Evolutionary conservation across 345 rosid species (phyloP), one percentile per base, ranked within the genome.

Genomic region (Heritiera fomes): DNA sequence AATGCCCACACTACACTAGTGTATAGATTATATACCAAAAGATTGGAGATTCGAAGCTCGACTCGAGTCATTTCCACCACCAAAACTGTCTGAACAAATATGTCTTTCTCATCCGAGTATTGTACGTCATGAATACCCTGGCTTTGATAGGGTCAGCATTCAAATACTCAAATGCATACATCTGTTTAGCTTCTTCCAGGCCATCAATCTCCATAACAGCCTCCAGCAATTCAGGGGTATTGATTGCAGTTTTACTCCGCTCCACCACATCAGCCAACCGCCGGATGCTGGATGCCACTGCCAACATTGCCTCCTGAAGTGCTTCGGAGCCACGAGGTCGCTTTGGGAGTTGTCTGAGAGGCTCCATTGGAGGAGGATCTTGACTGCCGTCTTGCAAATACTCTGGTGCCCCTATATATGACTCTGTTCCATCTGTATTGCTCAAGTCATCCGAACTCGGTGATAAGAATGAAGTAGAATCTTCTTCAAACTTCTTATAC

Each of bases 171-270:
- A 93, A 93, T 55, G 94, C 98, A 77, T 91, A 91, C 98, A 93
- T 93, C 83, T 93, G 91, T 84, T 88, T 93, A 11, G 88, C 90
- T 80, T 93, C 98, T 67, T 90, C 98, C 84, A 93, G 81, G 13
- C 90, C 98, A 86, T 93, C 96, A 69, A 91, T 85, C 89, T 91
- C 93, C 96, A 91, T 88, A 71, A 91, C 94, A 41, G 98, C 96
- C 71, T 86, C 85, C 75, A 93, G 81, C 53, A 93, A 80, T 75
- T 93, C 93, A 2, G 94, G 76, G 60, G 96, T 78, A 78, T 87
- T 79, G 15, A 90, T 80, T 70, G 82, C 63, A 20, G 78, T 83
- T 83, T 87, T 90, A 77, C 86, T 89, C 55, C 81, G 90, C 66
- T 90, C 96, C 75, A 91, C 78, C 63, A 96, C 91, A 82, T 93